Evolutionary conservation across 208 protist species (phyloP), one percentile per base, ranked within the genome.

Genomic region (Leishmania amazonensis): DNA sequence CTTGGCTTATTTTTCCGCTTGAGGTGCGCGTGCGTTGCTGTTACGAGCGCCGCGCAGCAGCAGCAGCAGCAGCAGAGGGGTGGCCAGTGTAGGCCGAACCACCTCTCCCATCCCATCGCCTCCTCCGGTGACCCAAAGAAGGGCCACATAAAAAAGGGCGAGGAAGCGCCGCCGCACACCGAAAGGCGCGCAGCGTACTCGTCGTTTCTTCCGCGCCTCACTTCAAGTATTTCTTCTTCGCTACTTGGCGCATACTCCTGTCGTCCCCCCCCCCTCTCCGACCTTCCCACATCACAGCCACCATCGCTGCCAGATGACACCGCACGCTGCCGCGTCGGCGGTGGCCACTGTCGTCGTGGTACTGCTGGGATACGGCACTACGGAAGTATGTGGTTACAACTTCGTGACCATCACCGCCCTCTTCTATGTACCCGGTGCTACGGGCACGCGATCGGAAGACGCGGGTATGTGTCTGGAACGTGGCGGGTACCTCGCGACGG

Each of bases 401-500:
- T 83, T 53, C 17, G 79, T 83, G 40, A 49, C 79, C 47, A 60
- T 83, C 72, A 78, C 73, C 38, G 74, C 79, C 60, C 8, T 83
- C 79, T 64, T 78, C 31, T 78, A 62, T 47, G 79, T 51, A 6
- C 70, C 57, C 49, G 49, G 11, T 35, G 31, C 79, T 9, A 57
- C 70, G 11, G 79, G 79, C n/a, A 70, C 31, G 31, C 51, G 31
- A 17, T 70, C 53, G 11, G 58, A 40, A 45, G 79, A 81, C 79
- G 45, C 2, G 49, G 42, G 51, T 21, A 68, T 51, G 49, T 89
- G 86, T 64, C 47, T 64, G 24, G 54, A 35, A 19, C 49, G 42
- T 15, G 86, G 86, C 57, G 79, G 75, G 11, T 86, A 85, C 77
- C 80, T 89, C 19, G 81, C 82, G 15, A 74, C 86, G 28, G 83